Evolutionary conservation across 1,139 yeast species (phyloP), one percentile per base, ranked within the genome.

Genomic region (Zygosaccharomyces pseudobailii): DNA sequence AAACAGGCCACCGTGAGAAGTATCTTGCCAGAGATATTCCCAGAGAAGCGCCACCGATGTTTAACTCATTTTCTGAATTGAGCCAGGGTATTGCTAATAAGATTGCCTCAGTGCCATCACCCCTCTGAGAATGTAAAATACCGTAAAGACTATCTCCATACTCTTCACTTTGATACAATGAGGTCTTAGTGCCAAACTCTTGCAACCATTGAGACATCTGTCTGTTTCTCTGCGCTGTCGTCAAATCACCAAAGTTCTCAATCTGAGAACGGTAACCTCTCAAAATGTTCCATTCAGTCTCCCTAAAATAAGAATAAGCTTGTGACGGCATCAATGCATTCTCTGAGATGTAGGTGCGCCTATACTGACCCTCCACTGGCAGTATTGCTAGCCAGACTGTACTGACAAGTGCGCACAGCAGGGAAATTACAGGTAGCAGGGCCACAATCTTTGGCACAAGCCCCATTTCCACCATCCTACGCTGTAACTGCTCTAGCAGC

Each of bases 291-390:
- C 97, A 92, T 61, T 92, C 98, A 43, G 92, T 82, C 58, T 90
- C 97, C 49, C 97, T 74, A 65, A 88, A 94, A 63, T 88, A 89
- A 17, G 96, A 84, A 57, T 84, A 84, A 3, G 92, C 97, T 65
- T 92, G 97, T 0, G 95, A 90, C 9, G 98, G 97, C 87, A 94
- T 83, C 65, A 94, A 73, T 31, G 99, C 99, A 68, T 92, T 94
- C 64, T 94, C 99, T 6, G 95, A 85, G 20, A 90, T 86, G 63
- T 92, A 92, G 5, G 96, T 87, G 55, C 75, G 71, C 47, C 97
- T 73, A 62, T 73, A 88, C 63, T 87, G 87, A 21, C 96, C 97
- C 36, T 85, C 85, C 57, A 82, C 56, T 0, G 98, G 97, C 24
- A 72, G 59, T 6, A 73, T 65, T n/a, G 79, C 67, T 40, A 92